phyloP scores from a whole-genome alignment of 192 early-diverging fungal species.

The Podila horticola region DNA sequence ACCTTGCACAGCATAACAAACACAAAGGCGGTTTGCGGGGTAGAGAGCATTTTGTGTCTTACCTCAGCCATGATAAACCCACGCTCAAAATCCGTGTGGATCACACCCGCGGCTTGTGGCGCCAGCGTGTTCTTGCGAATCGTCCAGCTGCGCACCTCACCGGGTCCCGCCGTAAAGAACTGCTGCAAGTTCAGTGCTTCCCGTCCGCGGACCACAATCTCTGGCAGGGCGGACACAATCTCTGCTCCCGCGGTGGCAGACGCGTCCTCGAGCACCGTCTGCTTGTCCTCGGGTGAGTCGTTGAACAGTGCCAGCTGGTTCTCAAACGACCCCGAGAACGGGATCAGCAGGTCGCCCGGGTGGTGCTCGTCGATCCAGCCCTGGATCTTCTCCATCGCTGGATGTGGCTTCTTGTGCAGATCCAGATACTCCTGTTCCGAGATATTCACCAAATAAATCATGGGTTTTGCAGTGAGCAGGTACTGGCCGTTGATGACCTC shows the following conservation, averaged over 20 bases:
- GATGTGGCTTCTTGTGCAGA: conserved; percentile 30
- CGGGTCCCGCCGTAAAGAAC: conserved; percentile 81
- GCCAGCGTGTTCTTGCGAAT: conserved; percentile 72
- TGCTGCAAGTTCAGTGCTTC: conserved; percentile 75
- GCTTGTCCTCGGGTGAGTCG: conserved; percentile 57
- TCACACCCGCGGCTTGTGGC: conserved; percentile 74
- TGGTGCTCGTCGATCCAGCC: conserved; percentile 77
- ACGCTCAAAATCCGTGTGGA: conserved; percentile 78
- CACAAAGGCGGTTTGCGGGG: not conserved
- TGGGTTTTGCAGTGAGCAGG: conserved; percentile 84
- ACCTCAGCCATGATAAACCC: conserved; percentile 85
- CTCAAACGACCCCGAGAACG: conserved; percentile 69
- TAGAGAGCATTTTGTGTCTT: not conserved
- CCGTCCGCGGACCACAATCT: conserved; percentile 77
- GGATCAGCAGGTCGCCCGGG: conserved; percentile 74
- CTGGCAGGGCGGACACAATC: conserved; percentile 64
- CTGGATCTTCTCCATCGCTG: conserved; percentile 68
- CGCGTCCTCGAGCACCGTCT: conserved; percentile 68
- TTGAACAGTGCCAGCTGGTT: conserved; percentile 49
- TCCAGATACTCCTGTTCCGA: conserved; percentile 72
- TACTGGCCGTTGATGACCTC: conserved; percentile 76
- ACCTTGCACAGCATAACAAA: not conserved
- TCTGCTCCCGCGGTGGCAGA: conserved; percentile 38
- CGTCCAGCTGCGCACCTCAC: conserved; percentile 86
- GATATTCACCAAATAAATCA: conserved; percentile 78